Conservation (phyloP, 805 yeast species). For the Danielia reshetovae region DNA sequence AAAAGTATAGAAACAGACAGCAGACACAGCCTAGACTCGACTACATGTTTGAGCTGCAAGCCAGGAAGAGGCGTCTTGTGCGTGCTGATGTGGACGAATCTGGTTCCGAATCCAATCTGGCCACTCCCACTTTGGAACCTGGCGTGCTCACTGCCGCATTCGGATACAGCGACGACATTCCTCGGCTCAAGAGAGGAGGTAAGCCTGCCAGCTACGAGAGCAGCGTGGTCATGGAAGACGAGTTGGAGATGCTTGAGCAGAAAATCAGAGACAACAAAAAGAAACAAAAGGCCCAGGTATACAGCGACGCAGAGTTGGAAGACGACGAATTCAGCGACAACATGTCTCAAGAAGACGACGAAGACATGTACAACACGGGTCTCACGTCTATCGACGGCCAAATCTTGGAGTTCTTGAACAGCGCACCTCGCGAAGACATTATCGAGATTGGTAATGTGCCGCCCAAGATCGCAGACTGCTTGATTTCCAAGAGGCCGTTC, state of each 20-base stretch:
- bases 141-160: constrained; percentile 4
- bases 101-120: neutral
- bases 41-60: constrained; percentile 14
- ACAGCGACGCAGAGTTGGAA: constrained; percentile 42
- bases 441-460: constrained; percentile 75
- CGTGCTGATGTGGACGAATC: constrained; percentile 20
- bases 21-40: constrained; percentile 27
- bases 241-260: constrained; percentile 34
- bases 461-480: constrained; percentile 57
- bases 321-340: constrained; percentile 48
- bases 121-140: constrained; percentile 1
- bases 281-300: constrained; percentile 14
- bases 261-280: constrained; percentile 32
- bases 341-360: constrained; percentile 44
- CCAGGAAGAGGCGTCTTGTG: constrained; percentile 34
- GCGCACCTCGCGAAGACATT: constrained; percentile 69
- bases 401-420: constrained; percentile 72
- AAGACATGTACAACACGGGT: constrained; percentile 30
- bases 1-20: constrained; percentile 35
- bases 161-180: constrained; percentile 5
- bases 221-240: constrained; percentile 1
- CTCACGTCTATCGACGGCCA: constrained; percentile 55
- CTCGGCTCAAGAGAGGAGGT: constrained; percentile 4
- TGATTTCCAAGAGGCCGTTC: constrained; percentile 73
- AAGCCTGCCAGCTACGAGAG: too few species aligned